These are phyloP conservation scores for Fusarium nodosum DNA, from an alignment of 2,329 filamentous ascomycete species.

Conservation along the genomic window DNA sequence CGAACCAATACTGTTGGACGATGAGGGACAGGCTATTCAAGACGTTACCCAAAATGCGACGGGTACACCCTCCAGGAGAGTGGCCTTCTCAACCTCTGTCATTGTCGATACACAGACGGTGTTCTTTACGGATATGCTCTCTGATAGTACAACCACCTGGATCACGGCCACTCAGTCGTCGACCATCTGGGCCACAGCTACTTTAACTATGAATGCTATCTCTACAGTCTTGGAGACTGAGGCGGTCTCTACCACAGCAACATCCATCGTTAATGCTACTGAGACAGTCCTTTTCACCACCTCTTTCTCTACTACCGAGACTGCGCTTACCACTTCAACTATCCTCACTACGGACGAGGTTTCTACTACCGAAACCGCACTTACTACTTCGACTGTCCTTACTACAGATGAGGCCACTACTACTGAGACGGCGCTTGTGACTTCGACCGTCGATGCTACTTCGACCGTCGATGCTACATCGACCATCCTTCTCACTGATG, in stretches of 20 bases:
- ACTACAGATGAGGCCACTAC: neutral
- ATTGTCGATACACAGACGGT: conserved; percentile 1
- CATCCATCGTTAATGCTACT: conserved; percentile 1
- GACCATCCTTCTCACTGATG: neutral
- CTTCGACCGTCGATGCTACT: neutral
- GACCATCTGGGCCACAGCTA: conserved; percentile 1
- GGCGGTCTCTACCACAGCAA: neutral
- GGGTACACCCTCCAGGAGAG: neutral
- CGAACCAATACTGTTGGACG: neutral
- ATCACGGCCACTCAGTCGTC: neutral
- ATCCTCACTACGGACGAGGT: neutral
- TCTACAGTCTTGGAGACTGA: neutral
- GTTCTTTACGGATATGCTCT: neutral
- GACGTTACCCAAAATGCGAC: neutral
- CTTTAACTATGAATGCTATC: neutral
- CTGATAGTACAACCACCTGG: neutral
- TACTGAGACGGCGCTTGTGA: conserved; percentile 1
- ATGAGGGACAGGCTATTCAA: neutral
- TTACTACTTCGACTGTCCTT: neutral
- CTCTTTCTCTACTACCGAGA: neutral
- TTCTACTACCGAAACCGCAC: neutral
- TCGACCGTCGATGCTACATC: neutral
- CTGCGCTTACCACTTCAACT: neutral
- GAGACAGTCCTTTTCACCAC: neutral
- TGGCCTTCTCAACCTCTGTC: neutral